phyloP scores from a whole-genome alignment of 2,329 filamentous ascomycete genomes.

The Penicillium sp. region DNA sequence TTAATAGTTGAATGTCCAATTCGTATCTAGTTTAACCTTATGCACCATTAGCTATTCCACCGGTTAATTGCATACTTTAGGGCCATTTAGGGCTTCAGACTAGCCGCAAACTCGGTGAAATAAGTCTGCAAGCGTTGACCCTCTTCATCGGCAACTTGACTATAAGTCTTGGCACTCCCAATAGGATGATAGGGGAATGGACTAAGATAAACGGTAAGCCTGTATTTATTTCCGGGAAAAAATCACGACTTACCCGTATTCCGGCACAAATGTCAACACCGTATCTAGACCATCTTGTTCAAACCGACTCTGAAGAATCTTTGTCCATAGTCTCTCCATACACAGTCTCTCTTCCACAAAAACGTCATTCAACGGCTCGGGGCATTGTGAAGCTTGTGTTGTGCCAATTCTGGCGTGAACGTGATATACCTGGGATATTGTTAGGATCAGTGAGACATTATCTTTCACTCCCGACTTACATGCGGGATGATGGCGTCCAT shows the following conservation, averaged over 20 bases:
- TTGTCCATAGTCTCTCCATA: constrained; percentile 28
- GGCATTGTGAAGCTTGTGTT: constrained; percentile 37
- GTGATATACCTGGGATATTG: constrained; percentile 28
- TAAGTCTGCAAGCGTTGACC: constrained; percentile 13
- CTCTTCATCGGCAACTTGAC: constrained; percentile 21
- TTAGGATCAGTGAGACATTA: background rate
- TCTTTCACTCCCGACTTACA: constrained; percentile 16
- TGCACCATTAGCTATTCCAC: no score
- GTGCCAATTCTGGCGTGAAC: constrained; percentile 37
- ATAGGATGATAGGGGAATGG: constrained; percentile 24
- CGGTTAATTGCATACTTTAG: no score
- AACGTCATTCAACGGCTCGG: constrained; percentile 30
- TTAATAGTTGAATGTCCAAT: no score
- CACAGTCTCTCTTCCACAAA: constrained; percentile 30
- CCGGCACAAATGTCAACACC: constrained; percentile 11
- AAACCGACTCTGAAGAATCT: constrained; percentile 11
- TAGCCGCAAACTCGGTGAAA: constrained; percentile 2
- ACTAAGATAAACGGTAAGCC: constrained; percentile 3
- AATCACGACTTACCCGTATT: constrained; percentile 12
- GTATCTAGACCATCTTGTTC: constrained; percentile 1
- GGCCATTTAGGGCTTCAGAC: no score
- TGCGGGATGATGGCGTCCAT: constrained; percentile 27
- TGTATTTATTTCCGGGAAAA: background rate
- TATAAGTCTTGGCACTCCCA: constrained; percentile 12
- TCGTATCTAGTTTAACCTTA: no score